phyloP scores from a whole-genome alignment of 1,284 basidiomycete species.

The Puccinia sorghi region DNA sequence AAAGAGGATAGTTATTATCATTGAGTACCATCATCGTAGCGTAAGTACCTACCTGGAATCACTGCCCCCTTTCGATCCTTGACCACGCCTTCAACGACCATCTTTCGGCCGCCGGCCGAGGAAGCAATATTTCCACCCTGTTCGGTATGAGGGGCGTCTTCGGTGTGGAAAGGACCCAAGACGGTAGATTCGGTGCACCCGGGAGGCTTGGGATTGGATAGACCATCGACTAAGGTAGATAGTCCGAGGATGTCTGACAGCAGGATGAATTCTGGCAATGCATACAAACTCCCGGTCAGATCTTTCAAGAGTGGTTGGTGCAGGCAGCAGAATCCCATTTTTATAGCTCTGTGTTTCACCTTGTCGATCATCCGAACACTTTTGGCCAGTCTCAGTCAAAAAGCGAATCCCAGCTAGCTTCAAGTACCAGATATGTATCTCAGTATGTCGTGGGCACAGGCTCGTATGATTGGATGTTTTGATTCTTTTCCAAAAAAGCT shows the following conservation, averaged over 20 bases:
- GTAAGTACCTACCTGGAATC: conserved; percentile 26
- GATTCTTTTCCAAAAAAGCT: too few relatives aligned
- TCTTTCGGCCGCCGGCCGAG: conserved; percentile 76
- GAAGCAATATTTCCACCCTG: conserved; percentile 68
- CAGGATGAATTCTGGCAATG: conserved; percentile 72
- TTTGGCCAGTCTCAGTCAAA: conserved; percentile 49
- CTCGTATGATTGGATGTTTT: neutral
- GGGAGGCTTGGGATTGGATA: conserved; percentile 70
- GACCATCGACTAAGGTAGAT: conserved; percentile 72
- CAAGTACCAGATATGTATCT: neutral
- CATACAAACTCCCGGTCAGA: neutral
- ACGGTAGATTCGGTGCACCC: conserved; percentile 65
- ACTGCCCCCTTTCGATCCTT: conserved; percentile 69
- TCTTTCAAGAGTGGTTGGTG: too few relatives aligned
- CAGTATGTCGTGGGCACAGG: too few relatives aligned
- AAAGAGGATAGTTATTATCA: too few relatives aligned
- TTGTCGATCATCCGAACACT: conserved; percentile 51
- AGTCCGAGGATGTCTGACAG: conserved; percentile 76
- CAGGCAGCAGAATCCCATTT: conserved; percentile 60
- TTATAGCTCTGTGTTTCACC: too few relatives aligned
- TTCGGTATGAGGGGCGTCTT: conserved; percentile 71
- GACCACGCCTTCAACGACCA: conserved; percentile 75
- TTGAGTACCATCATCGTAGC: too few relatives aligned
- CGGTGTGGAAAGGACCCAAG: conserved; percentile 80
- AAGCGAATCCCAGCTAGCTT: conserved; percentile 35